These are phyloP conservation scores for Colletotrichum graminicola DNA, from an alignment of 2,329 filamentous ascomycete species.

Conservation along the genomic window DNA sequence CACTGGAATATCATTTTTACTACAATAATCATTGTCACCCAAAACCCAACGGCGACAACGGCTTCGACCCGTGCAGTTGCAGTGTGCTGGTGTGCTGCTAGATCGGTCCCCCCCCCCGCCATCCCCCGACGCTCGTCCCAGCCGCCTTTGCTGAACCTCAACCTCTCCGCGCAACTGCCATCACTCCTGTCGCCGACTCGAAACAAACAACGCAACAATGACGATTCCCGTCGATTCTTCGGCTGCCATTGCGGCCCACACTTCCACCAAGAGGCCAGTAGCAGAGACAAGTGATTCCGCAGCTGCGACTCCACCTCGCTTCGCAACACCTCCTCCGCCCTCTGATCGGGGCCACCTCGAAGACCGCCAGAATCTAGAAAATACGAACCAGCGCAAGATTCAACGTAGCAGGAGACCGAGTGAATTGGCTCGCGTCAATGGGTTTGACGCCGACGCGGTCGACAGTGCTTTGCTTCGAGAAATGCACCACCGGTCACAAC, in stretches of 20 bases:
- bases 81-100: slow-evolving; percentile 12
- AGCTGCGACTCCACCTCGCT: slow-evolving; percentile 52
- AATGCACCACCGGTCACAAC: slow-evolving; percentile 62
- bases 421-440: slow-evolving; percentile 52
- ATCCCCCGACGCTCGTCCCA: slow-evolving; percentile 21
- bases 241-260: slow-evolving; percentile 44
- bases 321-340: slow-evolving; percentile 60
- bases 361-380: slow-evolving; percentile 55
- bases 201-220: slow-evolving; percentile 47
- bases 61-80: slow-evolving; percentile 19
- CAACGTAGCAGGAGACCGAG: slow-evolving; percentile 53
- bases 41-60: background rate
- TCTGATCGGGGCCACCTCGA: slow-evolving; percentile 59
- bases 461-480: slow-evolving; percentile 66
- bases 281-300: slow-evolving; percentile 52
- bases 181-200: slow-evolving; percentile 39
- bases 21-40: background rate
- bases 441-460: slow-evolving; percentile 63
- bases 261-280: slow-evolving; percentile 50
- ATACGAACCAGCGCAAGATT: slow-evolving; percentile 49
- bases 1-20: slow-evolving; percentile 1
- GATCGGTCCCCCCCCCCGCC: slow-evolving; percentile 27
- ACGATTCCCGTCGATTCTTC: slow-evolving; percentile 49
- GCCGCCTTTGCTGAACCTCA: slow-evolving; percentile 25
- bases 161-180: slow-evolving; percentile 39